These are phyloP conservation scores for Pichia exigua DNA, from an alignment of 805 yeast species.

Conservation along the genomic window DNA sequence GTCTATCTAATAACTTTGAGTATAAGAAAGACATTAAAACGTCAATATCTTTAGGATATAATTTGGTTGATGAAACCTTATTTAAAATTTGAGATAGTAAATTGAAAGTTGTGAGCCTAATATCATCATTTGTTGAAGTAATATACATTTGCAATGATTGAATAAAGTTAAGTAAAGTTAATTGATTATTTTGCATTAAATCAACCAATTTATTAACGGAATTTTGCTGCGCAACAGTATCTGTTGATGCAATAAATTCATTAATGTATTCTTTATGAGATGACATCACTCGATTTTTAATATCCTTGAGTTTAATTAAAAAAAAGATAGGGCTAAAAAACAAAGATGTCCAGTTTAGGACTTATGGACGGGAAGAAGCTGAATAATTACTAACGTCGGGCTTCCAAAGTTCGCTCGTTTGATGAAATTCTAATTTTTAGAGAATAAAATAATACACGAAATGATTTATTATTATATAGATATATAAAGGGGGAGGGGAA, in stretches of 20 bases:
- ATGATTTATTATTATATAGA: not conserved
- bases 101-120: constrained; percentile 33
- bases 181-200: constrained; percentile 5
- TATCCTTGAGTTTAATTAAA: too few relatives aligned
- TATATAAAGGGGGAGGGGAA: not conserved
- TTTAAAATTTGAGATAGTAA: constrained; percentile 34
- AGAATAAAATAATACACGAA: not conserved
- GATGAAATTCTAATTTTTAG: too few relatives aligned
- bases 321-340: too few relatives aligned
- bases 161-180: constrained; percentile 9
- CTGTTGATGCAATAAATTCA: constrained; percentile 4
- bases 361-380: not conserved
- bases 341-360: not conserved
- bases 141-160: constrained; percentile 28
- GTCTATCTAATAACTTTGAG: constrained; percentile 61
- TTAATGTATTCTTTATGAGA: constrained; percentile 5
- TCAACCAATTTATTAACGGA: not conserved
- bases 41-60: constrained; percentile 37
- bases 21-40: constrained; percentile 51
- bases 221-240: not conserved
- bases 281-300: not conserved
- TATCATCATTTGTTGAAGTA: constrained; percentile 38
- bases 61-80: constrained; percentile 19
- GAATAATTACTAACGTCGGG: not conserved
- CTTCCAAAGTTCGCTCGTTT: not conserved